Conservation (phyloP, 257 asterid genomes). For the Knoxia roxburghii region DNA sequence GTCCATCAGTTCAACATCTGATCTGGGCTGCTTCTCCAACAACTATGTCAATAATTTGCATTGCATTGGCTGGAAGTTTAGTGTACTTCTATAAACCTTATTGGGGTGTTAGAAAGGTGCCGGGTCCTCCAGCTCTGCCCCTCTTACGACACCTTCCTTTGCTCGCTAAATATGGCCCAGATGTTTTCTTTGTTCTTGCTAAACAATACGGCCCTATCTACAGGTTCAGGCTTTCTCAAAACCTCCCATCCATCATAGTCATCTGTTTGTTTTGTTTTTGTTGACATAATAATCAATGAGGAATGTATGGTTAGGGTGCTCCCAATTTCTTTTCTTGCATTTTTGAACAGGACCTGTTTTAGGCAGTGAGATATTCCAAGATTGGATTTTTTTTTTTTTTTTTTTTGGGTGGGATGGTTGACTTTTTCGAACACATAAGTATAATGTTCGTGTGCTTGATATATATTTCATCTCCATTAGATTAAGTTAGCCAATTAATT, state of each 20-base stretch:
- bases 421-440: no score
- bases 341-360: background rate
- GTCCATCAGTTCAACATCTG: conserved; percentile 10
- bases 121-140: conserved; percentile 87
- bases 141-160: conserved; percentile 83
- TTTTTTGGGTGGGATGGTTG: no score
- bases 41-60: conserved; percentile 20
- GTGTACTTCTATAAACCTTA: conserved; percentile 65
- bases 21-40: conserved; percentile 18
- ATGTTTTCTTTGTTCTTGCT: conserved; percentile 73
- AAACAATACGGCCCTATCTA: conserved; percentile 73
- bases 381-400: no score
- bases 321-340: background rate
- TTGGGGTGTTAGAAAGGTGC: conserved; percentile 80
- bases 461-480: no score
- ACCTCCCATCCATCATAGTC: background rate
- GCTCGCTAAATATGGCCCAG: conserved; percentile 90
- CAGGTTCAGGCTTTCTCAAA: conserved; percentile 49
- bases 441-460: no score
- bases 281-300: background rate
- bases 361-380: background rate
- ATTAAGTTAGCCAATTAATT: no score
- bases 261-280: no score
- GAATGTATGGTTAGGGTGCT: no score
- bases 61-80: conserved; percentile 31